Percentiles rank a stretch among this genome's conserved stretches.
phyloP scores from a whole-genome alignment of 2,329 filamentous ascomycete species.

The Calonectria hawksworthii region DNA sequence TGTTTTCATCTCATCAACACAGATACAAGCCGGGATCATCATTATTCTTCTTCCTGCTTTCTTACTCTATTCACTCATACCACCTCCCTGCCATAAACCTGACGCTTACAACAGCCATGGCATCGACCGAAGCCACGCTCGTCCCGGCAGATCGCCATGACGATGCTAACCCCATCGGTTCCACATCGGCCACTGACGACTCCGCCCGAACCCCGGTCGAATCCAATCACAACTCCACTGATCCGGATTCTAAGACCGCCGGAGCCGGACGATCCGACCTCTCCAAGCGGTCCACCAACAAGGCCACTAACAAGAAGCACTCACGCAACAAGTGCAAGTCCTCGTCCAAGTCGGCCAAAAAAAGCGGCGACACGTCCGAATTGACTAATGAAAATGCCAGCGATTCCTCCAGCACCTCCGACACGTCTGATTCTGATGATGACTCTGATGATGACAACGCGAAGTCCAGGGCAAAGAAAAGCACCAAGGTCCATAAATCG shows the following conservation, averaged over 20 bases:
- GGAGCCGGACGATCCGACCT: conserved; percentile 24
- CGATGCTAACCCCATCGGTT: conserved; percentile 28
- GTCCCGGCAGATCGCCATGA: conserved; percentile 37
- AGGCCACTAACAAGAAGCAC: conserved; percentile 33
- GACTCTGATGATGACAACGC: conserved; percentile 26
- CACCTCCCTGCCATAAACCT: neutral
- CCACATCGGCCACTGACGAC: conserved; percentile 31
- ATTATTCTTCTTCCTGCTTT: neutral
- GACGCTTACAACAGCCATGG: conserved; percentile 32
- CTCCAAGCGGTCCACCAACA: conserved; percentile 25
- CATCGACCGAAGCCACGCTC: conserved; percentile 30
- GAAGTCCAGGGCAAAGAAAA: conserved; percentile 32
- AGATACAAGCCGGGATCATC: neutral
- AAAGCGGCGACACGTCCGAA: neutral
- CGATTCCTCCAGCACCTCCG: conserved; percentile 29
- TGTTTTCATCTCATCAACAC: neutral
- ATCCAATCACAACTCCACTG: conserved; percentile 28
- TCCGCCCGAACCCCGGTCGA: conserved; percentile 32
- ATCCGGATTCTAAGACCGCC: conserved; percentile 24
- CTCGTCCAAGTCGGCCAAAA: conserved; percentile 32
- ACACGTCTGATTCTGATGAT: conserved; percentile 31
- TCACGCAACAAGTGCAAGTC: conserved; percentile 26
- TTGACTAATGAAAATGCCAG: conserved; percentile 25
- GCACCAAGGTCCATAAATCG: conserved; percentile 11
- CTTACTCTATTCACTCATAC: too few species aligned